Evolutionary conservation across 192 early-diverging fungal genomes (phyloP).

Genomic region (Entomortierella beljakovae): DNA sequence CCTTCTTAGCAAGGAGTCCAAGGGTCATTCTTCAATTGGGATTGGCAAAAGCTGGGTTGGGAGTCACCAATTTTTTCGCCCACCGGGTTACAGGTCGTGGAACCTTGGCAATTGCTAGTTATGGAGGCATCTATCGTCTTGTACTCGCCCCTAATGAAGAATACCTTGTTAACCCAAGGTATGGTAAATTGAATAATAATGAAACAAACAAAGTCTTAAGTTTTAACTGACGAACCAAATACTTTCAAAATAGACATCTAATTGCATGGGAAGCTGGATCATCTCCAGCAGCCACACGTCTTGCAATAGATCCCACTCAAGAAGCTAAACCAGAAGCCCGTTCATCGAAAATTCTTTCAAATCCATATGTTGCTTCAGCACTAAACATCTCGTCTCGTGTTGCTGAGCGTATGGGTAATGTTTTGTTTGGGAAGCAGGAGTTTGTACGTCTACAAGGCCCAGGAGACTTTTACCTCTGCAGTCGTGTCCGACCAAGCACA

Average conservation of each 20-base stretch:
- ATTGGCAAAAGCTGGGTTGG: constrained; percentile 56
- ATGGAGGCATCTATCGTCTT: constrained; percentile 76
- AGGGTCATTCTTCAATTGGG: constrained; percentile 63
- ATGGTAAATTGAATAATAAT: too few relatives aligned
- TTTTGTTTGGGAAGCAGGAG: constrained; percentile 63
- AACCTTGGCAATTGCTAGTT: constrained; percentile 71
- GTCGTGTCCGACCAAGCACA: constrained; percentile 63
- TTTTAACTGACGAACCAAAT: neutral
- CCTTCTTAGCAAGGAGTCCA: constrained; percentile 71
- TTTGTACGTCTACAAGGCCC: constrained; percentile 69
- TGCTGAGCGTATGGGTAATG: constrained; percentile 54
- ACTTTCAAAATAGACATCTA: constrained; percentile 58
- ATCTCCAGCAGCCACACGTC: constrained; percentile 55
- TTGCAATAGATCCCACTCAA: constrained; percentile 45
- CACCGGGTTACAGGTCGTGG: constrained; percentile 76
- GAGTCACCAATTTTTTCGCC: constrained; percentile 67
- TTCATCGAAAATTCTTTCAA: constrained; percentile 50
- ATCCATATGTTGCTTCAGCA: constrained; percentile 48
- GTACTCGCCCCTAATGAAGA: constrained; percentile 75
- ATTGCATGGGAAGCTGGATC: constrained; percentile 68
- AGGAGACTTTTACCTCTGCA: constrained; percentile 73
- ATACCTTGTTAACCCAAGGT: constrained; percentile 79
- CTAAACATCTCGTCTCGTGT: constrained; percentile 51
- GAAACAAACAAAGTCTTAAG: neutral
- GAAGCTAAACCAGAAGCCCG: constrained; percentile 42